phyloP scores from a whole-genome alignment of 2,329 filamentous ascomycete genomes.

The Penicillium griseofulvum region DNA sequence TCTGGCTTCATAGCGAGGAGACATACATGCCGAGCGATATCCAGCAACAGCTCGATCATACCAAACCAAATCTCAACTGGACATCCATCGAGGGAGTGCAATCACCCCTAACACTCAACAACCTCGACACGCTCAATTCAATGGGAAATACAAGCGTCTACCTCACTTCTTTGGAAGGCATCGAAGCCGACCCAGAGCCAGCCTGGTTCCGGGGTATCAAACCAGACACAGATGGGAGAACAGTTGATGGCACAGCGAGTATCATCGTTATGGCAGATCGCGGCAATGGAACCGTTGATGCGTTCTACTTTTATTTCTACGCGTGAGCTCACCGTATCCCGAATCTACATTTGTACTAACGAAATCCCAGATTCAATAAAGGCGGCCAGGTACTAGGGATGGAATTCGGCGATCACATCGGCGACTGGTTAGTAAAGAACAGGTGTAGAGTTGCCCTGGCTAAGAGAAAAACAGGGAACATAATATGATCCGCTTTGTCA shows the following conservation, averaged over 20 bases:
- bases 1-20: slow-evolving; percentile 52
- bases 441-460: neutral
- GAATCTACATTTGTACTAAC: neutral
- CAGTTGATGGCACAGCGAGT: slow-evolving; percentile 49
- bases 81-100: slow-evolving; percentile 38
- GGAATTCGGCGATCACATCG: slow-evolving; percentile 61
- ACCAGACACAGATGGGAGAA: slow-evolving; percentile 53
- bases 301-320: slow-evolving; percentile 64
- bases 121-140: slow-evolving; percentile 49
- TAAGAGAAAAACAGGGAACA: slow-evolving; percentile 53
- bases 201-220: slow-evolving; percentile 53
- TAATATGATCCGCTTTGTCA: slow-evolving; percentile 63
- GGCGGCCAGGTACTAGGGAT: slow-evolving; percentile 52
- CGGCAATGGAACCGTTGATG: slow-evolving; percentile 53
- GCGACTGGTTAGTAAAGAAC: slow-evolving; percentile 52
- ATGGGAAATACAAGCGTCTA: slow-evolving; percentile 49
- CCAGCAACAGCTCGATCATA: slow-evolving; percentile 47
- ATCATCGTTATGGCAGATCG: slow-evolving; percentile 60
- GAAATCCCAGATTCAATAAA: slow-evolving; percentile 47
- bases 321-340: slow-evolving; percentile 35
- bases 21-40: slow-evolving; percentile 52
- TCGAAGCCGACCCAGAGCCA: slow-evolving; percentile 43
- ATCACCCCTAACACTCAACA: slow-evolving; percentile 46
- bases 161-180: slow-evolving; percentile 50
- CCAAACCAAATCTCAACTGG: slow-evolving; percentile 46